Evolutionary conservation across 2,329 filamentous ascomycete species (phyloP), one percentile per base, ranked within the genome.

Genomic region (Fusarium sp.): DNA sequence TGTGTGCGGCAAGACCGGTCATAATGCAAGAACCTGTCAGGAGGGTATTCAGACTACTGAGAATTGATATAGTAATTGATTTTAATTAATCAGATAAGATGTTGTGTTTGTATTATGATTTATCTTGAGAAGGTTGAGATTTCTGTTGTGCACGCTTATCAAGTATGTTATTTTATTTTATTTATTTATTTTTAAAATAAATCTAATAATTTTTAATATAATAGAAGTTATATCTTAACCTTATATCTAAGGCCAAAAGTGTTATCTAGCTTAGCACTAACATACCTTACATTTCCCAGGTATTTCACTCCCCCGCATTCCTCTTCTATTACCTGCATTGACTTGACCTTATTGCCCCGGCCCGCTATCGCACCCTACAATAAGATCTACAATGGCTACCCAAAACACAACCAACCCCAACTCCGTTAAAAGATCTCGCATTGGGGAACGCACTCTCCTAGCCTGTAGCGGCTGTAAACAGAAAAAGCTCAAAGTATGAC

Each of bases 381-480:
- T 6, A 11, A 23, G n/a, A 11, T 23, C n/a, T 43, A 23, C 40
- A 43, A 43, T 43, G 40, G n/a, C 40, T 16, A 23, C 40, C n/a
- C 40, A 43, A 5, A 43, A 23, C n/a, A 18, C 9, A 25, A 18
- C n/a, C 16, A 8, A 44, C 9, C 42, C 16, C 15, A 44, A 12
- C 28, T 60, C 64, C 9, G 47, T 60, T 19, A 72, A 72, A 23
- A 35, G 70, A 12, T 49, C 67, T 40, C 67, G 67, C 10, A 32
- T 72, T 25, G 67, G 67, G 21, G 70, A 72, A 46, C 60, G 67
- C 23, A 71, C 68, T 16, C 60, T 72, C 60, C 37, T 72, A 6
- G 67, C 70, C 6, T 72, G 70, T 42, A 68, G 49, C 10, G 68
- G 70, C 25, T 72, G 70, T 47, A 72, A 72, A 15, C 70, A 72